Percentiles rank a stretch among this genome's conserved stretches.
phyloP scores from a whole-genome alignment of 2,329 filamentous ascomycete species.

The Arthrobotrys entomopaga region DNA sequence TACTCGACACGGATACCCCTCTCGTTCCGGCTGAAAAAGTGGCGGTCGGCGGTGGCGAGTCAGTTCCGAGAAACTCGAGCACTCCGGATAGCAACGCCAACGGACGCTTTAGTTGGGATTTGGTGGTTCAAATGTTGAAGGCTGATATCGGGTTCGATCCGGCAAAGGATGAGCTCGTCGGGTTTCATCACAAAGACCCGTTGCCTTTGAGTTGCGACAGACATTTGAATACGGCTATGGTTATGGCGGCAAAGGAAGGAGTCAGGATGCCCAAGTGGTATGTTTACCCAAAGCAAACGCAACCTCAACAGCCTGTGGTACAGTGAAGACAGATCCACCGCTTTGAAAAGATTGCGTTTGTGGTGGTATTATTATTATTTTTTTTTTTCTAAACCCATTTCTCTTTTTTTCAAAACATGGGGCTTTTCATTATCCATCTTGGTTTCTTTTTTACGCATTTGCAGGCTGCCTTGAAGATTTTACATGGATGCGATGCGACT shows the following conservation, averaged over 20 bases:
- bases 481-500: too few relatives aligned
- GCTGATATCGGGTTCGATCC: conserved; percentile 51
- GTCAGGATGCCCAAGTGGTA: conserved; percentile 56
- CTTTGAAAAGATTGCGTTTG: too few relatives aligned
- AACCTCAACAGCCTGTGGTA: too few relatives aligned
- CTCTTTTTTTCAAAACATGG: background rate
- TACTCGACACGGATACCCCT: conserved; percentile 8
- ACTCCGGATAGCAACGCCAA: conserved; percentile 36
- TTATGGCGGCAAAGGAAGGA: conserved; percentile 53
- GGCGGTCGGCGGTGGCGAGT: background rate
- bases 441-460: background rate
- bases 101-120: conserved; percentile 50
- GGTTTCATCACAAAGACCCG: conserved; percentile 52
- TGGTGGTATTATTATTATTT: too few relatives aligned
- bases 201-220: conserved; percentile 45
- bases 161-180: conserved; percentile 47
- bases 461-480: background rate
- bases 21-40: background rate
- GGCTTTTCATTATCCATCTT: background rate
- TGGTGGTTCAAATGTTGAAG: conserved; percentile 50
- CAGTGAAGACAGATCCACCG: too few relatives aligned
- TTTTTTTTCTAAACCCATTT: too few relatives aligned
- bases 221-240: conserved; percentile 52
- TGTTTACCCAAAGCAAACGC: conserved; percentile 45
- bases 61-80: conserved; percentile 26